Percentiles rank a stretch among this genome's conserved stretches.
These are phyloP conservation scores for Trichoderma brevicompactum DNA, from an alignment of 2,329 filamentous ascomycete genomes.

Conservation along the genomic window DNA sequence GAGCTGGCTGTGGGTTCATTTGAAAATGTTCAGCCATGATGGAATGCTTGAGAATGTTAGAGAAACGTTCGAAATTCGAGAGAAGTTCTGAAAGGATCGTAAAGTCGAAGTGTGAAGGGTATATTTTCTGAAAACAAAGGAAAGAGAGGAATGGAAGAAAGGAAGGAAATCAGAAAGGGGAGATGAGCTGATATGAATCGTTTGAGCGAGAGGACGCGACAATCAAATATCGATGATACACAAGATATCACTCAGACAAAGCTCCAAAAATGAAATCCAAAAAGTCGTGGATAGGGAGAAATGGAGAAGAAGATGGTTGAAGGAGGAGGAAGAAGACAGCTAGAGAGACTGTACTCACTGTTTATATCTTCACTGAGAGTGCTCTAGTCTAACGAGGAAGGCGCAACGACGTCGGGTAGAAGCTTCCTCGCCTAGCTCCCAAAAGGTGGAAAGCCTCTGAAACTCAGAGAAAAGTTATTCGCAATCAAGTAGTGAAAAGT, in stretches of 20 bases:
- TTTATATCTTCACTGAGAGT: background rate
- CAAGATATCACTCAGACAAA: background rate
- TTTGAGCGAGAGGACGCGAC: conserved; percentile 8
- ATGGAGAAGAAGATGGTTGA: background rate
- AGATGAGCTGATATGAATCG: background rate
- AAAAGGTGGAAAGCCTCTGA: background rate
- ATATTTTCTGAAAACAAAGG: background rate
- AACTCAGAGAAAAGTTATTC: background rate
- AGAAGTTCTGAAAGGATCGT: background rate
- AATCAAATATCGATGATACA: conserved; percentile 2
- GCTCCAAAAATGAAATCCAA: conserved; percentile 12
- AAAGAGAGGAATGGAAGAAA: background rate
- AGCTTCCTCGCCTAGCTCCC: background rate
- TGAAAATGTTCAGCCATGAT: conserved; percentile 30
- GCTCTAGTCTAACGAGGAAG: background rate
- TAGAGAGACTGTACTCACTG: too few species aligned
- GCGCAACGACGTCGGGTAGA: background rate
- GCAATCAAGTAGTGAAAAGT: too few species aligned
- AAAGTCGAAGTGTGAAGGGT: background rate
- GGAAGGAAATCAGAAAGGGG: too few species aligned
- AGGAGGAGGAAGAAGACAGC: background rate
- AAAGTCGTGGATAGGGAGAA: background rate
- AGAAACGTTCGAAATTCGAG: background rate
- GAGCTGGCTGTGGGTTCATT: conserved; percentile 24
- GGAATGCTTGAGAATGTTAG: background rate